These are phyloP conservation scores for Entamoeba moshkovskii DNA, from an alignment of 208 protist genomes.

Conservation along the genomic window DNA sequence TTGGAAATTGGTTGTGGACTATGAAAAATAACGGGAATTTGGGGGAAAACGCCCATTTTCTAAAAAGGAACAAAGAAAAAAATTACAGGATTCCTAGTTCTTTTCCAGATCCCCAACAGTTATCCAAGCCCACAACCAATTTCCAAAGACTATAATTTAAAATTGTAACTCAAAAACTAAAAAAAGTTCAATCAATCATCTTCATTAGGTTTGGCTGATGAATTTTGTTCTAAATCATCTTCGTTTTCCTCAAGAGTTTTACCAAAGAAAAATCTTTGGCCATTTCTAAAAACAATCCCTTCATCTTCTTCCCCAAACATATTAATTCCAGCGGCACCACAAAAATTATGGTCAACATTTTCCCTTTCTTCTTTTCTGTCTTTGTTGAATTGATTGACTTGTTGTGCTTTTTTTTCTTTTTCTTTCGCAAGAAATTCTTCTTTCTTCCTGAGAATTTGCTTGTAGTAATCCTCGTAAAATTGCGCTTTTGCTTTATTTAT, in stretches of 20 bases:
- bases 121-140: too few relatives aligned
- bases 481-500: neutral
- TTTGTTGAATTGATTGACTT: neutral
- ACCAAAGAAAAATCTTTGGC: neutral
- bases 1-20: too few relatives aligned
- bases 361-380: neutral
- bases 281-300: neutral
- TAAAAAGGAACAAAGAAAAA: too few relatives aligned
- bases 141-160: too few relatives aligned
- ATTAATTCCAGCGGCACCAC: neutral
- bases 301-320: neutral
- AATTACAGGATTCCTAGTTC: too few relatives aligned
- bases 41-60: too few relatives aligned
- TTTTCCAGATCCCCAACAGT: too few relatives aligned
- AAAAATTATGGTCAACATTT: neutral
- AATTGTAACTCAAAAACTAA: too few relatives aligned
- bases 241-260: neutral
- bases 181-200: too few relatives aligned
- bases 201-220: too few relatives aligned
- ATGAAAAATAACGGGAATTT: too few relatives aligned
- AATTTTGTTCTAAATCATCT: neutral
- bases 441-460: neutral
- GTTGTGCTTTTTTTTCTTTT: neutral
- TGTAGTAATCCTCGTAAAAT: neutral
- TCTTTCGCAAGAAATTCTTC: neutral